A percentile compares a stretch with the other conserved stretches of the same genome.
phyloP scores from a whole-genome alignment of 768 basidiomycete genomes.

The Termitomyces sp. region DNA sequence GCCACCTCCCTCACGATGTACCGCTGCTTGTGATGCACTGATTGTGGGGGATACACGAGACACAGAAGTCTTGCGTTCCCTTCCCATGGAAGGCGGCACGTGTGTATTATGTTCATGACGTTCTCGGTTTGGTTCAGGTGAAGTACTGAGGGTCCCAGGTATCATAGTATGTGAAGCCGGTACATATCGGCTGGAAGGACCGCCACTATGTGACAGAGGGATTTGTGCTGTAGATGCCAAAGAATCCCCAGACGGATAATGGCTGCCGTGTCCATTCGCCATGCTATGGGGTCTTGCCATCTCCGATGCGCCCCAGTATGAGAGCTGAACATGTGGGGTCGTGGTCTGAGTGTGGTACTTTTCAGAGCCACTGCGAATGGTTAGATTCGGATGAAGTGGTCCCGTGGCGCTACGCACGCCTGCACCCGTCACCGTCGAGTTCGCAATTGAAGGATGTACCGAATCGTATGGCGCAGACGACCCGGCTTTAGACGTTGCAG shows the following conservation, averaged over 20 bases:
- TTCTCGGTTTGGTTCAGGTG: constrained; percentile 4
- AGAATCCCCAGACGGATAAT: constrained; percentile 3
- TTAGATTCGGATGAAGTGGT: constrained; percentile 12
- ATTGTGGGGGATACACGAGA: constrained; percentile 2
- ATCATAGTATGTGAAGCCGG: constrained; percentile 17
- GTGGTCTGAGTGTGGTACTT: constrained; percentile 9
- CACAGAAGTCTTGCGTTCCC: constrained; percentile 10
- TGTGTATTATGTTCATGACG: constrained; percentile 6
- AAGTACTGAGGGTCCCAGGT: not conserved
- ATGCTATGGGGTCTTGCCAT: not conserved
- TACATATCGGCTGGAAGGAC: constrained; percentile 12
- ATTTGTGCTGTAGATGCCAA: constrained; percentile 2
- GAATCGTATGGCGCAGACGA: constrained; percentile 20
- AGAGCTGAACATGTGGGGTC: not conserved
- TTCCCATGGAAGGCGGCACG: not conserved
- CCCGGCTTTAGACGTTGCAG: constrained; percentile 22
- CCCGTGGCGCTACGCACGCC: not conserved
- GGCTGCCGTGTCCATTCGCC: not conserved
- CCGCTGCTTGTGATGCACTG: not conserved
- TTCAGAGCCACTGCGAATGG: constrained; percentile 16
- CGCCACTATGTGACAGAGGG: constrained; percentile 11
- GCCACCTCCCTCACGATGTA: constrained; percentile 1
- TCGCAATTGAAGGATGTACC: not conserved
- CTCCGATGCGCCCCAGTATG: constrained; percentile 4
- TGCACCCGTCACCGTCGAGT: not conserved